Conservation (phyloP, 1,139 yeast genomes). For the Blastobotrys buckinghamii region DNA sequence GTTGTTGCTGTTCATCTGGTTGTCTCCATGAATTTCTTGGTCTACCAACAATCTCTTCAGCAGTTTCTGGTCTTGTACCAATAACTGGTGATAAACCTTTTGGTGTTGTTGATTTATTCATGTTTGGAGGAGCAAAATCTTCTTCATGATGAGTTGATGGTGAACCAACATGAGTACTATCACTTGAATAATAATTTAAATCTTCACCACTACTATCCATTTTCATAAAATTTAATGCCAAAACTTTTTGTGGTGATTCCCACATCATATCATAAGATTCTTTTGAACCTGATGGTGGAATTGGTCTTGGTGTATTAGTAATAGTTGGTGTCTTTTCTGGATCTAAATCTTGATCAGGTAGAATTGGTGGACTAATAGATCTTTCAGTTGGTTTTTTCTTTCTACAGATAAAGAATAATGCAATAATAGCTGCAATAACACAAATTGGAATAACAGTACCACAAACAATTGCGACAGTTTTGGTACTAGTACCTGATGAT, state of each 20-base stretch:
- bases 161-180: conserved; percentile 40
- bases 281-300: conserved; percentile 1
- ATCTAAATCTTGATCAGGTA: conserved; percentile 19
- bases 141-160: conserved; percentile 5
- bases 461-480: conserved; percentile 70
- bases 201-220: conserved; percentile 28
- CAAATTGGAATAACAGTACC: conserved; percentile 79
- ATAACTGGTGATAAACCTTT: conserved; percentile 6
- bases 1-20: conserved; percentile 36
- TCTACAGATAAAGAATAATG: conserved; percentile 51
- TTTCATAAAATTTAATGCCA: conserved; percentile 32
- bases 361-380: conserved; percentile 26
- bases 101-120: not conserved
- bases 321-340: conserved; percentile 9
- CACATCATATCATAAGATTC: conserved; percentile 17
- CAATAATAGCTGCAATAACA: conserved; percentile 41
- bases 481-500: conserved; percentile 25
- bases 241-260: conserved; percentile 34
- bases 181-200: conserved; percentile 19
- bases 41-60: conserved; percentile 3
- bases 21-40: conserved; percentile 71
- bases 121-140: not conserved
- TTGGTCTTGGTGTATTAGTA: conserved; percentile 1
- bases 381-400: conserved; percentile 28
- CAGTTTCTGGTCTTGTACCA: conserved; percentile 4